Base-by-base conservation (phyloP, 306 rosid genomes). In the Rosa rugosa region DNA sequence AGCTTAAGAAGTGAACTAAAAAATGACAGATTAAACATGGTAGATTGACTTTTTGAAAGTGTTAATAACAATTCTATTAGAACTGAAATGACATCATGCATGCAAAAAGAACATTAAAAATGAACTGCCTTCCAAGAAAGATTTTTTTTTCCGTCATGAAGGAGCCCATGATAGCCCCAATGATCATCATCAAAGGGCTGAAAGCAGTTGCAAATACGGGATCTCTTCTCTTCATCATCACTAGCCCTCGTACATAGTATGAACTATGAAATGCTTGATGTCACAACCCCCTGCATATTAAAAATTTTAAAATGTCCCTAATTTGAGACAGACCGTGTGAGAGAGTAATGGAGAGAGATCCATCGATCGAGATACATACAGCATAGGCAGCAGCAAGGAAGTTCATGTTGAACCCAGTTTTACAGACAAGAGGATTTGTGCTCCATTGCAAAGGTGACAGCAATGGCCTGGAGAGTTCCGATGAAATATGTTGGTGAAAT, bases 141-240 rank as follows among this genome's bases (percentile, higher is more conserved):
- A 94, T 86, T 4, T 88, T 83, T 56, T 91, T 91, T 11, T 88
- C 87, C 12, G 90, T 86, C 73, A 91, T 81, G 75, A 89, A 86
- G 54, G 91, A 90, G 8, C 93, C 96, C 94, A 94, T 84, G 85
- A 89, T 78, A 54, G 98, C 98, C 0, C 89, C 98, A 59, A 94
- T 80, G 76, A 94, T 94, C 96, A 94, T 89, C 96, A 91, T 91
- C 77, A 94, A 80, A 84, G 97, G 98, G 85, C 97, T 94, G 76
- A 94, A 94, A 66, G 98, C 93, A 64, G 98, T 91, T n/a, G 97
- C 94, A 68, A 94, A 91, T 5, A 91, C 97, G 18, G 98, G 98
- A 6, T 97, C 98, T 78, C 81, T 91, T 77, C 72, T 90, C 84
- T 85, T 86, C 65, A 94, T 94, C 73, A 31, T 31, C 3, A 94